phyloP scores from a whole-genome alignment of 768 basidiomycete species.

The Macrocybe gigantea region DNA sequence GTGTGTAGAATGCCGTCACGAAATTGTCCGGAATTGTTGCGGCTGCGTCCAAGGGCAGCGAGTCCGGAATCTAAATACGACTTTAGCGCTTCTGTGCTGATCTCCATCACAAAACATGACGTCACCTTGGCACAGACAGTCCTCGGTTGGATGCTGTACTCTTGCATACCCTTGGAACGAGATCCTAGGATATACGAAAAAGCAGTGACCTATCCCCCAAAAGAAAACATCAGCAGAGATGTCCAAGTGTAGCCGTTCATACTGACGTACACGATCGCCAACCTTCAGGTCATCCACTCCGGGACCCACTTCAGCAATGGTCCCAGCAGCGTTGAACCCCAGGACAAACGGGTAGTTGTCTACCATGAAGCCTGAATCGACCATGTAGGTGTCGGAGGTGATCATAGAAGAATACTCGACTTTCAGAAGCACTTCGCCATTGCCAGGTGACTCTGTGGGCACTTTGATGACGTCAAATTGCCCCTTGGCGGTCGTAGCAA shows the following conservation, averaged over 20 bases:
- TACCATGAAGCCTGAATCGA: constrained; percentile 22
- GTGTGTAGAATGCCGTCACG: constrained; percentile 30
- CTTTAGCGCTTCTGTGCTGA: neutral
- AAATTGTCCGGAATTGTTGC: constrained; percentile 37
- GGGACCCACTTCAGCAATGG: constrained; percentile 24
- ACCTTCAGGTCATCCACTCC: constrained; percentile 23
- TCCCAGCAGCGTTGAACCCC: constrained; percentile 31
- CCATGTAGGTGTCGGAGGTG: constrained; percentile 24
- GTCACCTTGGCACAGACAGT: constrained; percentile 25
- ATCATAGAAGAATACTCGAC: constrained; percentile 30
- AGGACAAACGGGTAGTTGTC: constrained; percentile 24
- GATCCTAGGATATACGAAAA: constrained; percentile 6
- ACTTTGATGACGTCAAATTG: constrained; percentile 27
- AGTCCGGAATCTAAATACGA: constrained; percentile 31
- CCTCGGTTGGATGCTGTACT: constrained; percentile 13
- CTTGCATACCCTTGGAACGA: constrained; percentile 13
- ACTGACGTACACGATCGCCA: constrained; percentile 28
- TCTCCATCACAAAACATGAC: neutral
- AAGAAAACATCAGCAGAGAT: neutral
- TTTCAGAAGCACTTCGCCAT: constrained; percentile 29
- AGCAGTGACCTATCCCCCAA: constrained; percentile 8
- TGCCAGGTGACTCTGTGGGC: constrained; percentile 22
- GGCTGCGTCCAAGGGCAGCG: constrained; percentile 28
- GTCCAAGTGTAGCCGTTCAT: neutral
- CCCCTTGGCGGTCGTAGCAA: constrained; percentile 31